phyloP scores from a whole-genome alignment of 768 basidiomycete species.

The Amanita pallidorosea region DNA sequence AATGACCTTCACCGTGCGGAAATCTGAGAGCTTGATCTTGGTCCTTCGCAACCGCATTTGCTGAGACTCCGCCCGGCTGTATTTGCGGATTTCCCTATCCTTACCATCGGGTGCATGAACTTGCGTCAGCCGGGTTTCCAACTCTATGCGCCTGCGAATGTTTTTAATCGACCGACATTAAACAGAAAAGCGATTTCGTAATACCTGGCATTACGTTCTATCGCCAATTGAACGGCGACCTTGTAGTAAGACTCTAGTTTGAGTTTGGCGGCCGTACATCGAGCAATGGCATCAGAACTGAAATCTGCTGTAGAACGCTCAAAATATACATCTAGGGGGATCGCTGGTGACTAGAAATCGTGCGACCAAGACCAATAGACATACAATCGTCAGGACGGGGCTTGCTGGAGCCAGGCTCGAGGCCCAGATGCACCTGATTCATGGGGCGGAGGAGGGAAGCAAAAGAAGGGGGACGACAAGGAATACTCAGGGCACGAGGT shows the following conservation, averaged over 20 bases:
- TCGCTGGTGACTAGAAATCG: background rate
- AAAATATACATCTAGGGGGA: conserved; percentile 80
- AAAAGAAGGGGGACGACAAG: conserved; percentile 19
- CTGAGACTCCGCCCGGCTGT: conserved; percentile 79
- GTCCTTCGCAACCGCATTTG: conserved; percentile 89
- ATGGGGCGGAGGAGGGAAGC: conserved; percentile 25
- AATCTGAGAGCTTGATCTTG: conserved; percentile 87
- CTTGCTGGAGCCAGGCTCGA: conserved; percentile 26
- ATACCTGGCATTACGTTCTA: conserved; percentile 89
- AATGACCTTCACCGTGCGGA: conserved; percentile 95
- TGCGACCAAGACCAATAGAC: conserved; percentile 7
- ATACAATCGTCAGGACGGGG: conserved; percentile 35
- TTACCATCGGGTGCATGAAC: conserved; percentile 70
- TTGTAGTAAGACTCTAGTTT: conserved; percentile 98
- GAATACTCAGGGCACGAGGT: conserved; percentile 2
- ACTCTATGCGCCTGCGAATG: conserved; percentile 64
- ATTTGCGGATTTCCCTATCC: conserved; percentile 78
- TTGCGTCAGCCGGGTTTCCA: conserved; percentile 79
- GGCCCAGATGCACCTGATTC: conserved; percentile 22
- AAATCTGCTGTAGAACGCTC: conserved; percentile 77
- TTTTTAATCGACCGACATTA: background rate
- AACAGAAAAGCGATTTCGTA: conserved; percentile 5
- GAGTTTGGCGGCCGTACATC: conserved; percentile 87
- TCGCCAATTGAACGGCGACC: conserved; percentile 93
- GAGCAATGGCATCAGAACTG: conserved; percentile 79